Conservation (phyloP, 176 grass and related monocot species). For the Typha latifolia region DNA sequence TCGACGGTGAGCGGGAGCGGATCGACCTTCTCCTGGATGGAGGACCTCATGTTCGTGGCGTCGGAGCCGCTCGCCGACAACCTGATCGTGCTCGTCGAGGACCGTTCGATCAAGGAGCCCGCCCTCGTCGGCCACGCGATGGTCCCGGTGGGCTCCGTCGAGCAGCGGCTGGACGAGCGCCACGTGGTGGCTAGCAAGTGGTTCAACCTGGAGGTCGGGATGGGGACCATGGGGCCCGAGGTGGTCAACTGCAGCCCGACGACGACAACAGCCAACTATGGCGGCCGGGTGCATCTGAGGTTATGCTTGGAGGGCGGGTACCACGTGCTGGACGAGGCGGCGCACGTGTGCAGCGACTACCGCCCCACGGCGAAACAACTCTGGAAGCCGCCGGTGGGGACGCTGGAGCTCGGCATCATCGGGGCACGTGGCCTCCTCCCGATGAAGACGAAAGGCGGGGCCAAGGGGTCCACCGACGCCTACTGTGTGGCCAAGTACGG, state of each 20-base stretch:
- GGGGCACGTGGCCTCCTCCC: constrained; percentile 73
- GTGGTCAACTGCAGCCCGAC: background rate
- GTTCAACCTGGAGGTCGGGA: constrained; percentile 47
- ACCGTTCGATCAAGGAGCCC: constrained; percentile 70
- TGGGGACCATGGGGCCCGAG: background rate
- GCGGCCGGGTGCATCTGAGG: constrained; percentile 77
- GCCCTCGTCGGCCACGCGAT: constrained; percentile 44
- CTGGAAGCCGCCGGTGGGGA: constrained; percentile 73
- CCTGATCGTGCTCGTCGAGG: constrained; percentile 65
- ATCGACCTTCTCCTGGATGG: constrained; percentile 75
- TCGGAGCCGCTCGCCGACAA: constrained; percentile 63
- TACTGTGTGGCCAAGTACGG: constrained; percentile 98
- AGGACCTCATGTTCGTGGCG: constrained; percentile 88
- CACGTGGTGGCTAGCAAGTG: constrained; percentile 61
- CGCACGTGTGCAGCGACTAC: constrained; percentile 97
- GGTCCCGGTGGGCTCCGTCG: constrained; percentile 46
- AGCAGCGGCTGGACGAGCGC: constrained; percentile 76
- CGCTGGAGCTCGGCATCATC: constrained; percentile 85
- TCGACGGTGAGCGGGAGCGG: constrained; percentile 51
- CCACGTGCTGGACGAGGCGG: constrained; percentile 93
- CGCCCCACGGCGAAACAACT: constrained; percentile 91
- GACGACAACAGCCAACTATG: constrained; percentile 21
- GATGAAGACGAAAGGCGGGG: constrained; percentile 70
- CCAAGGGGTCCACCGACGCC: constrained; percentile 75
- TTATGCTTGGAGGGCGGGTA: constrained; percentile 77